Conservation (phyloP, 1,284 basidiomycete species). For the Tetrapyrgos nigripes region DNA sequence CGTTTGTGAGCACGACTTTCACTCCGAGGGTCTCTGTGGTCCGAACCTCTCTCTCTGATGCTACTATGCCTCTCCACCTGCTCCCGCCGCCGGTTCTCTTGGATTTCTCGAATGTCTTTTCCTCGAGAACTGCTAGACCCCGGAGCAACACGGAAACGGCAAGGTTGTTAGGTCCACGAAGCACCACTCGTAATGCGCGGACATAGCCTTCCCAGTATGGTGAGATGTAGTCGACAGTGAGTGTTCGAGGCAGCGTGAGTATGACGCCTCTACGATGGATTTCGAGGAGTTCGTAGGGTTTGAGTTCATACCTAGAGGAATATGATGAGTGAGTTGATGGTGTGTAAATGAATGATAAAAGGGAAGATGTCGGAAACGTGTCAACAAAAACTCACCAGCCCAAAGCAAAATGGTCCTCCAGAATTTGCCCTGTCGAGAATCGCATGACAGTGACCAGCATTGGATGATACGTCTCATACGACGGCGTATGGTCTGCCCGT, state of each 20-base stretch:
- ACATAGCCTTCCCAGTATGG: conserved; percentile 76
- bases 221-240: conserved; percentile 55
- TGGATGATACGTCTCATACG: conserved; percentile 24
- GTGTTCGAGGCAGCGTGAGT: conserved; percentile 48
- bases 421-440: conserved; percentile 68
- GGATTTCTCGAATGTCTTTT: conserved; percentile 17
- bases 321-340: not conserved
- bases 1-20: no score
- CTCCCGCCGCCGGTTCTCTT: conserved; percentile 10
- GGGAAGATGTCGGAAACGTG: no score
- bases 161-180: conserved; percentile 30
- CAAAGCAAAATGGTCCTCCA: conserved; percentile 67
- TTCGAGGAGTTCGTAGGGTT: conserved; percentile 69
- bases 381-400: conserved; percentile 53
- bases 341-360: not conserved
- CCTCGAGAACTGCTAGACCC: conserved; percentile 7
- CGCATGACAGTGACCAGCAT: conserved; percentile 54
- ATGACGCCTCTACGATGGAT: conserved; percentile 54
- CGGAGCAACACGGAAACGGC: no score
- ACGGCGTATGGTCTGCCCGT: not conserved
- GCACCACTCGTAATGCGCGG: conserved; percentile 56
- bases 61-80: not conserved
- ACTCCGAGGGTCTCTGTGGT: not conserved
- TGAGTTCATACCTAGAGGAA: conserved; percentile 36
- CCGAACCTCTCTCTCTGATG: not conserved